A percentile compares a stretch with the other conserved stretches of the same genome.
Evolutionary conservation across 345 rosid species (phyloP).

Genomic region (Eucalyptus decipiens): DNA sequence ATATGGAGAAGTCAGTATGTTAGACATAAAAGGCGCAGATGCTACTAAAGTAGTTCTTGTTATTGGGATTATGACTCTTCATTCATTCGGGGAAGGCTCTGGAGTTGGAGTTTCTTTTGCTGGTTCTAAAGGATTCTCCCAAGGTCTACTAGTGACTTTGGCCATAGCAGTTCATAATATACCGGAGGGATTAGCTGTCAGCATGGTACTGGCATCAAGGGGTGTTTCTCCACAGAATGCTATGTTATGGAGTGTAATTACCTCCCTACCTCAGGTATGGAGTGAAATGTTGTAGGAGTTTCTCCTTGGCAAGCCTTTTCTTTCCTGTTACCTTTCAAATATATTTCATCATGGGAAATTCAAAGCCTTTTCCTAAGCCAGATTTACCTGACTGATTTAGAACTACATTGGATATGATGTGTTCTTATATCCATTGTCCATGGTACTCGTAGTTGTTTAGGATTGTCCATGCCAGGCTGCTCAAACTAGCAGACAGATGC

Average conservation of each 20-base stretch:
- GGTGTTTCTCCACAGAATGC: slow-evolving; percentile 99
- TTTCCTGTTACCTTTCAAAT: background rate
- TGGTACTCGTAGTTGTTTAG: background rate
- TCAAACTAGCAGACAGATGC: background rate
- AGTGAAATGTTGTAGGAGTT: background rate
- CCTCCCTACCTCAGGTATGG: slow-evolving; percentile 94
- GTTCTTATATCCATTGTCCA: background rate
- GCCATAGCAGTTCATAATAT: slow-evolving; percentile 99
- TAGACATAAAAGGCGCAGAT: slow-evolving; percentile 98
- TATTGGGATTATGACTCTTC: slow-evolving; percentile 98
- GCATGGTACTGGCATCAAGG: slow-evolving; percentile 97
- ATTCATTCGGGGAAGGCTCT: slow-evolving; percentile 98
- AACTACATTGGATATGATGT: background rate
- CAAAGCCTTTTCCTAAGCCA: background rate
- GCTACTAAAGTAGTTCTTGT: slow-evolving; percentile 93
- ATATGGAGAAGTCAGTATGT: slow-evolving; percentile 96
- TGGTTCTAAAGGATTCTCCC: slow-evolving; percentile 91
- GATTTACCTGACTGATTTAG: background rate
- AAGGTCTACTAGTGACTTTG: slow-evolving; percentile 95
- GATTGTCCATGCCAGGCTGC: background rate
- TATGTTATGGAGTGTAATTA: slow-evolving; percentile 97
- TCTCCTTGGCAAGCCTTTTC: background rate
- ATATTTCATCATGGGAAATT: background rate
- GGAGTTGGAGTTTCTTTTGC: slow-evolving; percentile 99
- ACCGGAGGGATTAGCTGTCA: slow-evolving; percentile 97